Evolutionary conservation across 345 rosid species (phyloP).

Genomic region (Euclidium syriacum): DNA sequence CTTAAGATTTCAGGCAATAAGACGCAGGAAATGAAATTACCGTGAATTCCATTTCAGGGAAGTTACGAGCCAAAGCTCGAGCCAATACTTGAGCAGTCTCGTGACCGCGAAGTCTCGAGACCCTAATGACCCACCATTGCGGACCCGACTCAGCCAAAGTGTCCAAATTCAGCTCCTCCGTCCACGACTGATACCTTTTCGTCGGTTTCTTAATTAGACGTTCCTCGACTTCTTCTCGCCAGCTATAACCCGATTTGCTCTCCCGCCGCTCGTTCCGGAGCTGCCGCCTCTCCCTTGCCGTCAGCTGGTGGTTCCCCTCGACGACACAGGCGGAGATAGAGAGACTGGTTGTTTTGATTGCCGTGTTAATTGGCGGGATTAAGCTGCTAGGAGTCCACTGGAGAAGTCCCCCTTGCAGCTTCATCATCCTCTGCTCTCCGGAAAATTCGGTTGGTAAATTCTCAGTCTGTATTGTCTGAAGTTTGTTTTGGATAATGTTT

Average conservation of each 20-base stretch:
- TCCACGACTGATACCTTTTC: conserved; percentile 46
- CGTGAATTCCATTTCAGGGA: conserved; percentile 62
- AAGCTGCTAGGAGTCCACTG: conserved; percentile 54
- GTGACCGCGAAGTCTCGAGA: conserved; percentile 47
- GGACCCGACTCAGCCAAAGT: conserved; percentile 62
- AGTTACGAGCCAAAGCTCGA: conserved; percentile 45
- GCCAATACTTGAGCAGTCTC: conserved; percentile 61
- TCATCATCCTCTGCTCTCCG: conserved; percentile 35
- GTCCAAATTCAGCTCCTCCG: conserved; percentile 69
- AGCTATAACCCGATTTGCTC: conserved; percentile 50
- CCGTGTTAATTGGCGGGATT: conserved; percentile 29
- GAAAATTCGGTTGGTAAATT: not conserved
- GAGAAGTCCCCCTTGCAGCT: conserved; percentile 59
- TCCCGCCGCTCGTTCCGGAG: conserved; percentile 75
- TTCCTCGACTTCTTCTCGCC: conserved; percentile 87
- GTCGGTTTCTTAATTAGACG: conserved; percentile 67
- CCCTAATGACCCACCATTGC: conserved; percentile 79
- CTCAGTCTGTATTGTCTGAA: not conserved
- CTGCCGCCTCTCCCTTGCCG: conserved; percentile 83
- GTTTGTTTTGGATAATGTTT: conserved; percentile 22
- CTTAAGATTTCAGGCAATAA: not conserved
- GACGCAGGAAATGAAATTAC: conserved; percentile 23
- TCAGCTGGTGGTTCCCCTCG: conserved; percentile 36
- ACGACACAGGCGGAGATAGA: conserved; percentile 38
- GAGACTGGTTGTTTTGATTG: conserved; percentile 10